Evolutionary conservation across 2,329 filamentous ascomycete species (phyloP).

Genomic region (Neodidymelliopsis sp.): DNA sequence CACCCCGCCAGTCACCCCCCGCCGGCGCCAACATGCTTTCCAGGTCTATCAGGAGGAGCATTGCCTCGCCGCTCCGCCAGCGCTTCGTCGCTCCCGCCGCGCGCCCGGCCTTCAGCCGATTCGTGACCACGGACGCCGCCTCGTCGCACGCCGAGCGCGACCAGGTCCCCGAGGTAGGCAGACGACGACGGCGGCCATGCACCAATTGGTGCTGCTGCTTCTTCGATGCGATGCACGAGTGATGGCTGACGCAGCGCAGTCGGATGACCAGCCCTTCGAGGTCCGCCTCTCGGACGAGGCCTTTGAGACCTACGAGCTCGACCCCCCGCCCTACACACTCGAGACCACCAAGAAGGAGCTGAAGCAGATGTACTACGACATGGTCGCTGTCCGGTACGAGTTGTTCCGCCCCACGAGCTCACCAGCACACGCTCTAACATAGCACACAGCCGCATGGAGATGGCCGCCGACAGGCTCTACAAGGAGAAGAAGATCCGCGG

Average conservation of each 20-base stretch:
- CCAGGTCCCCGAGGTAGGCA: conserved; percentile 70
- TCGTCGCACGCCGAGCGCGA: conserved; percentile 86
- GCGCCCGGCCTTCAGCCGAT: conserved; percentile 59
- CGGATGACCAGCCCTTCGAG: conserved; percentile 92
- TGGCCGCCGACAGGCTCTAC: conserved; percentile 98
- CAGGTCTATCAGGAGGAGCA: conserved; percentile 50
- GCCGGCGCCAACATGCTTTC: conserved; percentile 48
- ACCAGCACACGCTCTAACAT: conserved; percentile 20
- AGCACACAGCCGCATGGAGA: conserved; percentile 88
- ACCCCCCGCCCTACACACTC: conserved; percentile 91
- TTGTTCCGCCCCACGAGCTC: not conserved
- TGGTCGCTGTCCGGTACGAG: conserved; percentile 89
- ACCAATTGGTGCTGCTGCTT: conserved; percentile 6
- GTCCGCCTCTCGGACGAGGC: conserved; percentile 95
- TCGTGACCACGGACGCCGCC: conserved; percentile 94
- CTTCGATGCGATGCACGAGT: not conserved
- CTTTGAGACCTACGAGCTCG: conserved; percentile 99
- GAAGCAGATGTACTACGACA: conserved; percentile 99
- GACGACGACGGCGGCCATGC: conserved; percentile 1
- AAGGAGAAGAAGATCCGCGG: conserved; percentile 99
- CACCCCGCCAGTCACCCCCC: conserved; percentile 25
- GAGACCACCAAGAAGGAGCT: conserved; percentile 96
- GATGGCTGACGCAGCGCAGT: conserved; percentile 60
- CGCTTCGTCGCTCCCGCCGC: conserved; percentile 45
- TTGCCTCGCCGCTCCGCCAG: conserved; percentile 51